These are phyloP conservation scores for Thalassiosira oceanica DNA, from an alignment of 352 stramenopile species.

Conservation along the genomic window DNA sequence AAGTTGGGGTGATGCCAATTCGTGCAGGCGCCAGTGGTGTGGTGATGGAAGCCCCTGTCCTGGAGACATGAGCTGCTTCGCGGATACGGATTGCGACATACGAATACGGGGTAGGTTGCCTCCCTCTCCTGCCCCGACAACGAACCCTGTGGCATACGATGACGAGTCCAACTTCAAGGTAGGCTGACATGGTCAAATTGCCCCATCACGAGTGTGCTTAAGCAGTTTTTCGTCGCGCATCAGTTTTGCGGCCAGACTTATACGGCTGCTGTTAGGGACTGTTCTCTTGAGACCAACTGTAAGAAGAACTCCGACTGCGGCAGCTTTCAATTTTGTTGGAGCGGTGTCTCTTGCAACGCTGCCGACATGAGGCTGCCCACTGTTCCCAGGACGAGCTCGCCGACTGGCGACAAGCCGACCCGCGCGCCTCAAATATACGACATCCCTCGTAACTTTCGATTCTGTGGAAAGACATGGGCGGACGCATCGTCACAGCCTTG, in stretches of 20 bases:
- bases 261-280: slow-evolving; percentile 13
- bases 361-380: slow-evolving; percentile 10
- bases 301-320: slow-evolving; percentile 10
- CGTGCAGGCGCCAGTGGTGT: slow-evolving; percentile 9
- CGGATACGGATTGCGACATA: slow-evolving; percentile 12
- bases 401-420: neutral
- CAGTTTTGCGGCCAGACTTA: slow-evolving; percentile 18
- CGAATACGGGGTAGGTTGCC: neutral
- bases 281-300: slow-evolving; percentile 13
- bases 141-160: slow-evolving; percentile 14
- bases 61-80: slow-evolving; percentile 7
- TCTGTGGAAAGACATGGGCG: neutral
- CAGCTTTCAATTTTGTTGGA: slow-evolving; percentile 12
- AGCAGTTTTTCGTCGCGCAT: neutral
- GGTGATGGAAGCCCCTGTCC: slow-evolving; percentile 1
- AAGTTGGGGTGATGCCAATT: slow-evolving; percentile 13
- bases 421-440: neutral
- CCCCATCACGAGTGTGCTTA: neutral
- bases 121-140: slow-evolving; percentile 13
- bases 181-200: neutral
- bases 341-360: slow-evolving; percentile 20
- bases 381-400: neutral
- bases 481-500: neutral
- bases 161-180: slow-evolving; percentile 8
- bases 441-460: neutral